A percentile compares a stretch with the other conserved stretches of the same genome.
Conservation (phyloP, 768 basidiomycete genomes). For the Auricularia sp. region DNA sequence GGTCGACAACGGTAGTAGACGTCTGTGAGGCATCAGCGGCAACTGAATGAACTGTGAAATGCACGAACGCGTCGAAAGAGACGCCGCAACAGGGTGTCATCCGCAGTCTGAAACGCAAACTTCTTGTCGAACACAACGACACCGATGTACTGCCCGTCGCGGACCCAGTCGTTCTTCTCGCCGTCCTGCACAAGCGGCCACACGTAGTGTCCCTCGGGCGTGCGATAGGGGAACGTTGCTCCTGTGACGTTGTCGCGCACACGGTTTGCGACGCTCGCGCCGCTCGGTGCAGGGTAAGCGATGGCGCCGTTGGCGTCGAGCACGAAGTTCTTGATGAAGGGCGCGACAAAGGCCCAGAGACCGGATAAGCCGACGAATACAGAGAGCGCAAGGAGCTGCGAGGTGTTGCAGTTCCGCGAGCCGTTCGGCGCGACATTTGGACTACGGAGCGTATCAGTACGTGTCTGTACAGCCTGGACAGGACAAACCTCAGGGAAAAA, state of each 20-base stretch:
- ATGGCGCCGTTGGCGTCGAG: background rate
- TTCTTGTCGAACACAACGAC: no score
- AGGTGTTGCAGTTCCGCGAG: background rate
- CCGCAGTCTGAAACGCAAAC: no score
- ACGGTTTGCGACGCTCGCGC: background rate
- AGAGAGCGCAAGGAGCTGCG: background rate
- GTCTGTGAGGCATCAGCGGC: no score
- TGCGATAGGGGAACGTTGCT: background rate
- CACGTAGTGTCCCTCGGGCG: background rate
- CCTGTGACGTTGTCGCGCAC: background rate
- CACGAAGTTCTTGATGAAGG: background rate
- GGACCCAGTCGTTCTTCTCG: background rate
- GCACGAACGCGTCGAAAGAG: background rate
- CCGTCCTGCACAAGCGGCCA: background rate
- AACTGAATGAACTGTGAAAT: background rate
- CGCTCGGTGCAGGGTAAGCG: background rate
- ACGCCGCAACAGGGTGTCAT: no score
- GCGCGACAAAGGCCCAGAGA: background rate
- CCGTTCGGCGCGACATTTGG: background rate
- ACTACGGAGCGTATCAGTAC: background rate
- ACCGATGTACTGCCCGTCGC: background rate
- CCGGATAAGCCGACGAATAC: background rate
- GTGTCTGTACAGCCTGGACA: background rate
- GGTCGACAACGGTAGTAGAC: background rate
- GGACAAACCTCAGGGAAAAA: background rate